phyloP scores from a whole-genome alignment of 352 stramenopile genomes.

The Globisporangium cederbergense region DNA sequence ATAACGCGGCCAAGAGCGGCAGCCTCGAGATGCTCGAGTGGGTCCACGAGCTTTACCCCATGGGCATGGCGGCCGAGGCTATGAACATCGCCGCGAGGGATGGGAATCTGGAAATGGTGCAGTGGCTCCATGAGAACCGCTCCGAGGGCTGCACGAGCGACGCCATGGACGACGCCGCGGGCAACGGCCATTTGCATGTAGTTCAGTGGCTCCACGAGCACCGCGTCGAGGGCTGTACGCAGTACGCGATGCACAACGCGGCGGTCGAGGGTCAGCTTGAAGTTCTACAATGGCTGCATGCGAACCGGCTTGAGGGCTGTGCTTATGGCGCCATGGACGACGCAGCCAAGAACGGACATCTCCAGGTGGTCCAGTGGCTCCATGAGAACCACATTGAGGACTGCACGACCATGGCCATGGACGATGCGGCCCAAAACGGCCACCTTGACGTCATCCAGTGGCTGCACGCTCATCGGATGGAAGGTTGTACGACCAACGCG shows the following conservation, averaged over 20 bases:
- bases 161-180: slow-evolving; percentile 25
- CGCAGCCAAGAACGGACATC: slow-evolving; percentile 12
- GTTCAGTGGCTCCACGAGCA: slow-evolving; percentile 26
- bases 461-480: slow-evolving; percentile 13
- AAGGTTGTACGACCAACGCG: slow-evolving; percentile 16
- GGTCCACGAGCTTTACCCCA: slow-evolving; percentile 13
- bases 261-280: slow-evolving; percentile 20
- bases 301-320: slow-evolving; percentile 23
- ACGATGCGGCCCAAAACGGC: slow-evolving; percentile 12
- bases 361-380: slow-evolving; percentile 16
- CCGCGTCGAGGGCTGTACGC: slow-evolving; percentile 21
- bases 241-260: slow-evolving; percentile 25
- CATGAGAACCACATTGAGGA: slow-evolving; percentile 13
- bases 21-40: slow-evolving; percentile 19
- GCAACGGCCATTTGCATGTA: slow-evolving; percentile 22
- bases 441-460: slow-evolving; percentile 15
- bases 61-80: slow-evolving; percentile 14
- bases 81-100: slow-evolving; percentile 19
- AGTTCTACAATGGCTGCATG: slow-evolving; percentile 22
- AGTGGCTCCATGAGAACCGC: slow-evolving; percentile 21
- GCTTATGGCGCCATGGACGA: slow-evolving; percentile 21
- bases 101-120: slow-evolving; percentile 15
- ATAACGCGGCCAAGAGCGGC: slow-evolving; percentile 14
- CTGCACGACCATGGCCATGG: slow-evolving; percentile 20
- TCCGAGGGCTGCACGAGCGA: slow-evolving; percentile 22